Evolutionary conservation across 352 stramenopile species (phyloP), one percentile per base, ranked within the genome.

Genomic region (Elongisporangium senticosum): DNA sequence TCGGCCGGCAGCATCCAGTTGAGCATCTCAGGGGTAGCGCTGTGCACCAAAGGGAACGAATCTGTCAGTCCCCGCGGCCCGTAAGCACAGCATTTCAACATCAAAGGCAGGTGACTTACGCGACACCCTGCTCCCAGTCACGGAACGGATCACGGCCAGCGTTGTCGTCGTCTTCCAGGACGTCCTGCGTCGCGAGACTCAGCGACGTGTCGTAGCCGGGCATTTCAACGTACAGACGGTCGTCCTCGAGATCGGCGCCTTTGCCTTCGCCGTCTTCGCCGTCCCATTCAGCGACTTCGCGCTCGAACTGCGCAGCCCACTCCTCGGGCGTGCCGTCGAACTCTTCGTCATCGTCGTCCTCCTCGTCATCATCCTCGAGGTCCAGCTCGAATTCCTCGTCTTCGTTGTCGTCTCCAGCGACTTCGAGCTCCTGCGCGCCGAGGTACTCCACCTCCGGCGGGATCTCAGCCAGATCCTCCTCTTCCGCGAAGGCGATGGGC

Each of bases 1-100:
- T 87, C 72, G 0, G 63, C 61, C 20, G 83, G 83, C 22, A 81
- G 62, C 83, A 93, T 93, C 83, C 83, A 93, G 67, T 93, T 93
- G 48, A 90, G 76, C 80, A 90, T 90, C 59, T 90, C 83, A 0
- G 83, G 83, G 14, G 72, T 56, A 23, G 79, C 65, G 19, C 71
- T 79, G 56, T 33, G 37, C 28, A 28, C 58, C 39, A 49, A 10
- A 59, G 47, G 26, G 49, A 49, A 53, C 13, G 49, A 55, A 4
- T 55, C 28, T 23, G 13, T 61, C 4, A 59, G 51, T 56, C 26
- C 55, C 40, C 39, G 24, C 4, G 56, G 51, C 52, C 26, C 51
- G 28, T 26, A 51, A 17, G 54, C 21, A 39, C 47, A 7, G 11
- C 11, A 52, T 2, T 48, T 47, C n/a, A 26, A 5, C 2, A 4